A percentile compares a stretch with the other conserved stretches of the same genome.
phyloP scores from a whole-genome alignment of 257 asterid species.

The Lycium ferocissimum region DNA sequence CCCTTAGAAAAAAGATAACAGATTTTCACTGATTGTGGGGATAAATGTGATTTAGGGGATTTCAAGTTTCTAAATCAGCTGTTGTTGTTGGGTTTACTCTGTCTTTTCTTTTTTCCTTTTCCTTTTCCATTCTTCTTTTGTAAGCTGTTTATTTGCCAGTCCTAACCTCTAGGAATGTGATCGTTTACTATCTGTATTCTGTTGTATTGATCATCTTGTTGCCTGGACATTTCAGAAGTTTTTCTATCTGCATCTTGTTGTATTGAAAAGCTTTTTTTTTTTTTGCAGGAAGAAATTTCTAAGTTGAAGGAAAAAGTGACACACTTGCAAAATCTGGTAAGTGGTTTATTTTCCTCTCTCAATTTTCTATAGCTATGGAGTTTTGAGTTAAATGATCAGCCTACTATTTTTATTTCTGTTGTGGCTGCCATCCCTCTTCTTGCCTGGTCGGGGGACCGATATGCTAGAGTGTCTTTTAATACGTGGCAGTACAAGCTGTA shows the following conservation, averaged over 20 bases:
- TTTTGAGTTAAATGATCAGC: background rate
- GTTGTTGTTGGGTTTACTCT: background rate
- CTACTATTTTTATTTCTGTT: background rate
- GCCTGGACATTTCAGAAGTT: background rate
- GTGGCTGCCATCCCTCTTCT: constrained; percentile 20
- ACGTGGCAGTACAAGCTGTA: background rate
- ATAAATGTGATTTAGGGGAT: constrained; percentile 1
- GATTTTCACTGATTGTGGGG: background rate
- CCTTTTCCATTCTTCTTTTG: background rate
- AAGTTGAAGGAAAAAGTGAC: constrained; percentile 68
- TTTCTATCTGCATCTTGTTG: background rate
- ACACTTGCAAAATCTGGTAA: constrained; percentile 67
- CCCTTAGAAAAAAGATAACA: background rate
- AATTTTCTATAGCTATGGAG: background rate
- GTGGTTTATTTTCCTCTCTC: constrained; percentile 22
- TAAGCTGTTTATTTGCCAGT: background rate
- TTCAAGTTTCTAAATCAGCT: constrained; percentile 11
- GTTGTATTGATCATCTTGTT: background rate
- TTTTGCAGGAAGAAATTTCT: constrained; percentile 76
- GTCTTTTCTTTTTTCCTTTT: background rate
- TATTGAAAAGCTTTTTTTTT: background rate
- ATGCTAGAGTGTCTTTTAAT: background rate
- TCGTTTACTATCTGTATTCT: background rate
- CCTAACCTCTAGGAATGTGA: background rate
- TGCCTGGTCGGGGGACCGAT: constrained; percentile 16